Evolutionary conservation across 1,284 basidiomycete species (phyloP), one percentile per base, ranked within the genome.

Genomic region (Ustanciosporium gigantosporum): DNA sequence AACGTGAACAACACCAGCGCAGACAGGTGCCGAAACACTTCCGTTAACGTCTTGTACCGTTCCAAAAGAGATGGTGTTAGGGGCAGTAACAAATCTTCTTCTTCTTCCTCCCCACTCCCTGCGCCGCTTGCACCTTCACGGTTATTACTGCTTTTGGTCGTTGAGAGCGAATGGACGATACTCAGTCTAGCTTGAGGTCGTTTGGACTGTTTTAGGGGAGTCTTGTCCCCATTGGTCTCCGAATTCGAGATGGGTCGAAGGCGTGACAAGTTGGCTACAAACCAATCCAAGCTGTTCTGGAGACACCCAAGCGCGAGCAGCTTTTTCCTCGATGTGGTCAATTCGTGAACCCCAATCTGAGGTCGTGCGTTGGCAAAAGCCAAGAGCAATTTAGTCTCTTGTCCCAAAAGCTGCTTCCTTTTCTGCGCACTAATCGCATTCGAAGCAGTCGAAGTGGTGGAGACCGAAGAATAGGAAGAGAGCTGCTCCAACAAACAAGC

Each of bases 1-100:
- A 98, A 85, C 3, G 90, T 94, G 76, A 90, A 88, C 31, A 97
- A 81, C 39, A 97, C 87, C 50, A 91, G 83, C 68, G 89, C 87
- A 3, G 90, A 87, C 5, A 98, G 83, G 67, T 92, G 89, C 46
- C 87, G 85, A 68, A 91, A 98, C 2, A 92, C 94, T 77, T 88
- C 86, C 27, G 94, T 82, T 34, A 97, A 82, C 0, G 91, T 87
- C 73, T 92, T 87, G 80, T 59, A 75, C 13, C 53, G 47, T 1
- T 38, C 19, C 0, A 57, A 51, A 22, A 74, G 46, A 1, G 61
- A 58, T 1, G 43, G 25, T 15, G 51, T 48, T 5, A 74, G 46
- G 9, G 74, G 74, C 16, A 77, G 45, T 17, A 56, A 32, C 3
- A 74, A 39, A 6, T 45, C 36, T n/a, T 43, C 34, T 11, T 52